A percentile compares a stretch with the other conserved stretches of the same genome.
phyloP scores from a whole-genome alignment of 305 asterid species.

The Ajuga reptans region DNA sequence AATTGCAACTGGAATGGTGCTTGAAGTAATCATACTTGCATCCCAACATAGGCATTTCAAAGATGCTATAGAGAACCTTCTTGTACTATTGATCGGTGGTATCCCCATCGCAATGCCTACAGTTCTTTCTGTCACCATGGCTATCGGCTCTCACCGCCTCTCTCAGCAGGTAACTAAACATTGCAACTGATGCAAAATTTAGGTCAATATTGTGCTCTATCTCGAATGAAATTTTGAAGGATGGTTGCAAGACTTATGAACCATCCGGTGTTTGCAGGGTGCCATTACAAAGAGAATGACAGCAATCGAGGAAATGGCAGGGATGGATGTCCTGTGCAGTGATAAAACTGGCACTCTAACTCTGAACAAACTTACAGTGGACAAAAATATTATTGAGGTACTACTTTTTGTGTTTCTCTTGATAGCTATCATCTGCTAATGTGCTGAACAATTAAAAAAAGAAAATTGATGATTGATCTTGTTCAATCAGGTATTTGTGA shows the following conservation, averaged over 20 bases:
- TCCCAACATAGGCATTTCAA: conserved; percentile 25
- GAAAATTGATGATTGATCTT: neutral
- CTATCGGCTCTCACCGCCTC: conserved; percentile 39
- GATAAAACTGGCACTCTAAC: conserved; percentile 77
- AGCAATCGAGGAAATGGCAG: conserved; percentile 71
- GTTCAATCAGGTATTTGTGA: conserved; percentile 21
- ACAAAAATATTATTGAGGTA: conserved; percentile 44
- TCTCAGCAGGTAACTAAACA: conserved; percentile 26
- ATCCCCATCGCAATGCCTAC: conserved; percentile 40
- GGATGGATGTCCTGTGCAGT: conserved; percentile 72
- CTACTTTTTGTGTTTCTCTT: neutral
- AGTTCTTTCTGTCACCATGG: conserved; percentile 39
- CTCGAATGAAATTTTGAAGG: no score
- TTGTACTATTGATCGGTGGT: conserved; percentile 35
- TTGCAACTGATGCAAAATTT: neutral
- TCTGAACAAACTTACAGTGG: conserved; percentile 58
- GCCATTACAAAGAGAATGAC: conserved; percentile 64
- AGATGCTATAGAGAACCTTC: conserved; percentile 32
- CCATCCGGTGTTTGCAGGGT: conserved; percentile 17
- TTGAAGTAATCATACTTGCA: conserved; percentile 30
- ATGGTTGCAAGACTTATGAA: neutral
- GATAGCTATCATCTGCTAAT: neutral
- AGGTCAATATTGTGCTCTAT: neutral
- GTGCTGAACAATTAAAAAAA: neutral
- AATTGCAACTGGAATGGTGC: conserved; percentile 31